Evolutionary conservation across 139 green algal species (phyloP), one percentile per base, ranked within the genome.

Genomic region (Desmodesmus armatus): DNA sequence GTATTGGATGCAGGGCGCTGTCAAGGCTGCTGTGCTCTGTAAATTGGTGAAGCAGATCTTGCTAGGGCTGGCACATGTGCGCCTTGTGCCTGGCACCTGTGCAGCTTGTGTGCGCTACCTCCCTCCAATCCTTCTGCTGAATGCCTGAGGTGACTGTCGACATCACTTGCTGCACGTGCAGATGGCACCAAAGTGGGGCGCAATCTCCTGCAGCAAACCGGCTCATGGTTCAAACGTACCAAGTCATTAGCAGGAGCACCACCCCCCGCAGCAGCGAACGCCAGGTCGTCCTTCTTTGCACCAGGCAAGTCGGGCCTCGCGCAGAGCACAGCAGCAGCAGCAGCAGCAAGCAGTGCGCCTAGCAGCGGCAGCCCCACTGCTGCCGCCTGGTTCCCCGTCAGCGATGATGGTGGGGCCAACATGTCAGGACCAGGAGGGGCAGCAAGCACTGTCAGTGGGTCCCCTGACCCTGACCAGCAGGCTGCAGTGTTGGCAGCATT

Each of bases 171-270:
- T 41, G 55, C 51, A 35, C 39, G n/a, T 73, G 58, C 39, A 41
- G 58, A 71, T 13, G 37, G 27, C 39, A 84, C 39, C 62, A 84
- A 84, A 27, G 78, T 40, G 39, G 78, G 78, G 13, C 37, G 33
- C 25, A 40, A 33, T 44, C 76, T 82, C 7, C 60, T 82, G n/a
- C 53, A 51, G 19, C 41, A 72, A 17, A 82, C 76, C 1, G 58
- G 76, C 37, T 43, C 31, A 23, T 82, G 76, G 76, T 82, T 82
- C 55, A 40, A 40, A 21, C 53, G 76, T 35, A 82, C 44, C 76
- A 82, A 82, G n/a, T 25, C 76, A 2, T 2, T 37, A 27, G n/a
- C 25, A 40, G 27, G 1, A 65, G 6, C 41, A 63, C 7, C 71
- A 40, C 7, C 71, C 41, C 25, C 71, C 40, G 71, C 43, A 40